These are phyloP conservation scores for Alternaria ventricosa DNA, from an alignment of 2,329 filamentous ascomycete species.

Conservation along the genomic window DNA sequence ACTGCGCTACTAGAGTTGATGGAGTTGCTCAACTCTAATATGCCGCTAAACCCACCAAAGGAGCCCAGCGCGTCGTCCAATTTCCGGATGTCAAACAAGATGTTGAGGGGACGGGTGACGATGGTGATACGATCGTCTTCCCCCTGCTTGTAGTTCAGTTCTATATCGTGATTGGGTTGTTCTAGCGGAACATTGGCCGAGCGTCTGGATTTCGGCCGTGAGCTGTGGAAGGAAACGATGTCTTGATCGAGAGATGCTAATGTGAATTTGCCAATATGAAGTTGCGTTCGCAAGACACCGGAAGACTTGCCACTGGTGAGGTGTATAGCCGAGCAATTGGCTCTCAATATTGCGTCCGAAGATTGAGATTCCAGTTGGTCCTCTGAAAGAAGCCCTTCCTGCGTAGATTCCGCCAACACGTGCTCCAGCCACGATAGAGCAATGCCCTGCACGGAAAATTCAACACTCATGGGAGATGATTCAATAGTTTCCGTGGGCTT, in stretches of 20 bases:
- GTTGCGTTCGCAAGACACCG: slow-evolving; percentile 26
- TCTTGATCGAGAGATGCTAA: slow-evolving; percentile 58
- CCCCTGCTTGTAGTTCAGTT: slow-evolving; percentile 41
- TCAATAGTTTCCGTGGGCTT: background rate
- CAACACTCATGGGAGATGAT: slow-evolving; percentile 14
- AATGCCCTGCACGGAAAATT: slow-evolving; percentile 36
- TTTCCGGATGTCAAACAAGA: slow-evolving; percentile 78
- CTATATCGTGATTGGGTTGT: slow-evolving; percentile 38
- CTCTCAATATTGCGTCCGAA: slow-evolving; percentile 36
- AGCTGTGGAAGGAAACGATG: slow-evolving; percentile 58
- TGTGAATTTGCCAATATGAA: slow-evolving; percentile 51
- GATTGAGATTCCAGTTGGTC: slow-evolving; percentile 33
- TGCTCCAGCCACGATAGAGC: slow-evolving; percentile 43
- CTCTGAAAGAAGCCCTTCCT: slow-evolving; percentile 1
- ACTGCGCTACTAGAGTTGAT: slow-evolving; percentile 74
- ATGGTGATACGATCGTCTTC: slow-evolving; percentile 61
- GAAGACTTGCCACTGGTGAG: slow-evolving; percentile 26
- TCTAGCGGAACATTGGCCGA: slow-evolving; percentile 28
- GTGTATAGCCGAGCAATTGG: slow-evolving; percentile 31
- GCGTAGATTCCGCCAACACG: slow-evolving; percentile 32
- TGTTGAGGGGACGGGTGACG: slow-evolving; percentile 75
- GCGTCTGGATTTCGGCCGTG: slow-evolving; percentile 34
- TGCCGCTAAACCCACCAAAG: slow-evolving; percentile 90
- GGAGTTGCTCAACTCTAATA: slow-evolving; percentile 86
- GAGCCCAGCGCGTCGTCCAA: slow-evolving; percentile 86